Conservation (phyloP, 1,284 basidiomycete genomes). For the Melampsora abietis-canadensis region DNA sequence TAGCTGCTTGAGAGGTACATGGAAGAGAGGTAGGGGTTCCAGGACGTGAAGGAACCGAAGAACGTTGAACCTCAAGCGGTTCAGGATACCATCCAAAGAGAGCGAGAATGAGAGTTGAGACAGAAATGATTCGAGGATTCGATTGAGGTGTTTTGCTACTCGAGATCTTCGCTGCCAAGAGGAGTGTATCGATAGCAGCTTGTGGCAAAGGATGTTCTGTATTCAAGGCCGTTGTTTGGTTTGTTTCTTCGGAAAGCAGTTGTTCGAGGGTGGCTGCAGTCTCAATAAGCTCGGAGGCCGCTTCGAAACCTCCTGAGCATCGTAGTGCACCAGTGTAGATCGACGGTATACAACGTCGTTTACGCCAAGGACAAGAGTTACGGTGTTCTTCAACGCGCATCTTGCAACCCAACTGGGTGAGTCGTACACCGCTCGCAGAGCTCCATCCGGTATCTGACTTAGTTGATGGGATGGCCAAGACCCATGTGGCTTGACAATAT, state of each 20-base stretch:
- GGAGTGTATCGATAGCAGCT: constrained; percentile 8
- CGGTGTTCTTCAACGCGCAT: constrained; percentile 27
- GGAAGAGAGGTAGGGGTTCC: neutral
- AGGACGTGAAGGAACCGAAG: neutral
- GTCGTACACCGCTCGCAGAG: constrained; percentile 2
- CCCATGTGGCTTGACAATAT: constrained; percentile 20
- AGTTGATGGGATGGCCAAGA: constrained; percentile 15
- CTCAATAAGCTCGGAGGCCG: constrained; percentile 6
- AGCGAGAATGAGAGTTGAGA: constrained; percentile 23
- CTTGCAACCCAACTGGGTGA: constrained; percentile 1
- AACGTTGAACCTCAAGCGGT: neutral
- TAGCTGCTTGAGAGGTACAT: neutral
- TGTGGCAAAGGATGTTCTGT: constrained; percentile 21
- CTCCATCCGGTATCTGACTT: constrained; percentile 3
- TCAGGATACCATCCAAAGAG: constrained; percentile 33
- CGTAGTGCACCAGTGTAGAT: constrained; percentile 22
- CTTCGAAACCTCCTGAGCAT: neutral
- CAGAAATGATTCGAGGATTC: neutral
- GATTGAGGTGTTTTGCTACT: neutral
- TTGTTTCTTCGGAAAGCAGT: neutral
- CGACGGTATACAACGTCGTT: neutral
- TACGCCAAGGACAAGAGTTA: constrained; percentile 35
- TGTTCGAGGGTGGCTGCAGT: neutral
- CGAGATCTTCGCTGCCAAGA: neutral
- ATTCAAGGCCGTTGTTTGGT: neutral